These are phyloP conservation scores for Fistulinella cinereoalba DNA, from an alignment of 1,284 basidiomycete species.

Conservation along the genomic window DNA sequence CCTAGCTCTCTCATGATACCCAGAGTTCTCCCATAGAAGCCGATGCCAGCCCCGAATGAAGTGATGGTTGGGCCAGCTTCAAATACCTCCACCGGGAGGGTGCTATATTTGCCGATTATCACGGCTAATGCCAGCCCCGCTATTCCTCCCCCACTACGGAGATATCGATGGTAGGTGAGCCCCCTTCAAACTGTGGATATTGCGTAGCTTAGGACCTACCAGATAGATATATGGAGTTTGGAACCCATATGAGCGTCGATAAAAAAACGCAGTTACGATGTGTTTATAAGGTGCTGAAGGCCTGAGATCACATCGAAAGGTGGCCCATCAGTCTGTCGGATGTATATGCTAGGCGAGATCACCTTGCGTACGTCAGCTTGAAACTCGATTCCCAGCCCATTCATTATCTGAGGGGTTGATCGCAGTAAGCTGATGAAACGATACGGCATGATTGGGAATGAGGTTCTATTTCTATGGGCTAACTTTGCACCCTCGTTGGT, in stretches of 20 bases:
- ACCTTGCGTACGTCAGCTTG: neutral
- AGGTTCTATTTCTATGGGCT: too few relatives aligned
- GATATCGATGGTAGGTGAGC: neutral
- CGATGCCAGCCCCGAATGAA: slow-evolving; percentile 39
- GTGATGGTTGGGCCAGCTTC: slow-evolving; percentile 36
- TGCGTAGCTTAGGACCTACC: neutral
- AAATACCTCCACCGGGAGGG: slow-evolving; percentile 32
- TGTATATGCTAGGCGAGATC: too few relatives aligned
- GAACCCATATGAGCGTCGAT: neutral
- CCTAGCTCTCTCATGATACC: slow-evolving; percentile 35
- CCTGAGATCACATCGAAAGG: neutral
- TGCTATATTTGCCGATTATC: slow-evolving; percentile 28
- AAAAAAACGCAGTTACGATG: neutral
- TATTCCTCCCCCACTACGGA: slow-evolving; percentile 38
- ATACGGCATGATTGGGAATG: too few relatives aligned
- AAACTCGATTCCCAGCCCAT: too few relatives aligned
- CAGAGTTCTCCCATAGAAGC: slow-evolving; percentile 36
- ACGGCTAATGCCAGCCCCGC: slow-evolving; percentile 39
- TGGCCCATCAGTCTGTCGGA: neutral
- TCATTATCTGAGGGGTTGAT: too few relatives aligned
- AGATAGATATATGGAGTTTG: slow-evolving; percentile 1
- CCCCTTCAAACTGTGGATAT: neutral
- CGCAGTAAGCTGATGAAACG: too few relatives aligned
- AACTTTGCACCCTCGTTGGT: too few relatives aligned
- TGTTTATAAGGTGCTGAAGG: neutral